Base-by-base conservation (phyloP, 352 stramenopile species). In the Globisporangium abappressorium region DNA sequence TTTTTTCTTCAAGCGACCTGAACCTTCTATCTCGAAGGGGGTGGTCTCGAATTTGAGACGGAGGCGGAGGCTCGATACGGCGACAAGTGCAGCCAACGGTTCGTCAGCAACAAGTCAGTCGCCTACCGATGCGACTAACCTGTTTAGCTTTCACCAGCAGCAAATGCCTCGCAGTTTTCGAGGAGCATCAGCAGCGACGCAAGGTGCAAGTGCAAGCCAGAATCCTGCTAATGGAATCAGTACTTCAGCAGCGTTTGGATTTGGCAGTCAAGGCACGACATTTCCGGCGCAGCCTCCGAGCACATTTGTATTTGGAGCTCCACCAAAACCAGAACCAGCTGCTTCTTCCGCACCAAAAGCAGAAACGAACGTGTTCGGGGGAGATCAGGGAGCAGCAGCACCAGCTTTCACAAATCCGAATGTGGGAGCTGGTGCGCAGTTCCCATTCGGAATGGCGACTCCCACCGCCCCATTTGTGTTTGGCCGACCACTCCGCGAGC, bases 401-500 rank as follows among this genome's bases (percentile, higher is more conserved):
- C 11, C 57, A 5, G 24, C 26, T 36, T 65, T 70, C 33, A 57
- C 36, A n/a, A 70, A 65, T 26, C 57, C 65, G 18, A 36, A 57
- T 20, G 65, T 70, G 22, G 57, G 57, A 8, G 34, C 58, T 24
- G n/a, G 38, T 5, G 66, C 59, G n/a, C 75, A 70, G 53, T 70
- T 78, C 69, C 41, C 70, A 24, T 81, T 79, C 57, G 67, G 70
- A 3, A 72, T 70, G 26, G 15, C 34, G 22, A 64, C 24, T 64
- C 59, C 66, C 36, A 56, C 36, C 36, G 43, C 5, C 33, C 66
- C 51, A 46, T 77, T 76, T 60, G 49, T 70, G 66, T 78, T 80
- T 57, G 68, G 74, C 6, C 24, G 63, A 4, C 7, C 36, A n/a
- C 12, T 53, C 12, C 12, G 20, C 5, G 34, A 49, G 22, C 60